phyloP scores from a whole-genome alignment of 1,284 basidiomycete genomes.

The Sparassis latifolia region DNA sequence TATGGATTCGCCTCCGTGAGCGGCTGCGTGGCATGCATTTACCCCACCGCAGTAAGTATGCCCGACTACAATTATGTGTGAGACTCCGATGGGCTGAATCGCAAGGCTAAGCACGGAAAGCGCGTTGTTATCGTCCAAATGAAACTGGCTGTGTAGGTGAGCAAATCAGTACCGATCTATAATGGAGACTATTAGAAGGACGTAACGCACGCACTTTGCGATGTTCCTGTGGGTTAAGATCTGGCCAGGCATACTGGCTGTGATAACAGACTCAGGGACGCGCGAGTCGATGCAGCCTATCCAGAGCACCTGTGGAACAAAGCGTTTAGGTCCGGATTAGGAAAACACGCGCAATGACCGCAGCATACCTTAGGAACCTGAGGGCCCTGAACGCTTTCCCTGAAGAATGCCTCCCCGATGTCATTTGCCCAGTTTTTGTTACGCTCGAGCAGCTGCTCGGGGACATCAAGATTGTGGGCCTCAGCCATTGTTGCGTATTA shows the following conservation, averaged over 20 bases:
- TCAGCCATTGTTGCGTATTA: too few relatives aligned
- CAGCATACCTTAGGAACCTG: slow-evolving; percentile 56
- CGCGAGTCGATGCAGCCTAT: slow-evolving; percentile 70
- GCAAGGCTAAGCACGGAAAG: slow-evolving; percentile 81
- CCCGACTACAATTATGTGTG: slow-evolving; percentile 80
- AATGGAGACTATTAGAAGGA: too few relatives aligned
- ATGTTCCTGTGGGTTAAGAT: slow-evolving; percentile 67
- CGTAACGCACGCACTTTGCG: slow-evolving; percentile 42
- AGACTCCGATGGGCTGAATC: slow-evolving; percentile 70
- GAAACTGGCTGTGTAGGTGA: slow-evolving; percentile 64
- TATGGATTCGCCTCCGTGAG: slow-evolving; percentile 20
- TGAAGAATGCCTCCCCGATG: too few relatives aligned
- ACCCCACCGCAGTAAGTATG: slow-evolving; percentile 82
- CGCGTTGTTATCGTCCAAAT: slow-evolving; percentile 71
- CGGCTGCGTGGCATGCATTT: slow-evolving; percentile 49
- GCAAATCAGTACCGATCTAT: neutral
- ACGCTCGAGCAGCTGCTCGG: too few relatives aligned
- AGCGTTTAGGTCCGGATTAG: too few relatives aligned
- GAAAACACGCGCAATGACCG: neutral
- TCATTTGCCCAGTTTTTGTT: too few relatives aligned
- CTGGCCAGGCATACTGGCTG: slow-evolving; percentile 54
- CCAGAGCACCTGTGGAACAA: slow-evolving; percentile 60
- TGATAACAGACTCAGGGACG: slow-evolving; percentile 52
- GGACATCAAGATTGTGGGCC: too few relatives aligned
- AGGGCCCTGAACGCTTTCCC: too few relatives aligned